Base-by-base conservation (phyloP, 805 yeast species). In the Candida hungchunana region DNA sequence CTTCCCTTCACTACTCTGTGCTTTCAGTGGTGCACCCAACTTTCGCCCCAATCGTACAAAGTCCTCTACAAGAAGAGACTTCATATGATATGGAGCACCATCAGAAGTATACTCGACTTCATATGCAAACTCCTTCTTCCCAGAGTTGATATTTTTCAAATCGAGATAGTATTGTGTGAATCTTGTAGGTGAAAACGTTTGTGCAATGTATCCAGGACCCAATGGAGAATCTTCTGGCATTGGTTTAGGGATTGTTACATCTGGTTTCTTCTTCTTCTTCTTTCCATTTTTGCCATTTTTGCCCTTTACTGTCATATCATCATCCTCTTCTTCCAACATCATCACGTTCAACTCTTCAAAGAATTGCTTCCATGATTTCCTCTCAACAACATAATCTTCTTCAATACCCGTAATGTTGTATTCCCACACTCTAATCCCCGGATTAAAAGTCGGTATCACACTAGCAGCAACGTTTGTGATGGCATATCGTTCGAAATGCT, bases 401-500 rank as follows among this genome's bases (percentile, higher is more conserved):
- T 44, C 56, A 5, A 82, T 53, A 1, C 68, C 80, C 0, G 85
- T 71, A 24, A 74, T 72, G 51, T 86, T 86, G 57, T 86, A 86
- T 55, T 86, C 95, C 93, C 94, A 86, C 2, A 86, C 77, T 44
- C 95, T 67, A 42, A 86, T 53, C 5, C 88, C 85, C 5, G 96
- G 88, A 46, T 83, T 84, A 60, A 79, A 87, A 0, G 94, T 86
- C 4, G 96, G 95, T 11, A 87, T 75, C 11, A 86, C 76, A 37
- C 89, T 80, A 1, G 88, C 78, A 3, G 79, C 69, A 12, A 86
- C 75, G 51, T 77, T 82, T 0, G 82, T 78, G 34, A 86, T 64
- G 1, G 87, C 67, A 53, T 83, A 86, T 28, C 88, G 62, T 44
- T 80, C 82, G 22, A 69, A 66, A 31, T 56, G 31, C 0, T 40